Evolutionary conservation across 2,329 filamentous ascomycete genomes (phyloP).

Genomic region (Aspergillus costaricaensis): DNA sequence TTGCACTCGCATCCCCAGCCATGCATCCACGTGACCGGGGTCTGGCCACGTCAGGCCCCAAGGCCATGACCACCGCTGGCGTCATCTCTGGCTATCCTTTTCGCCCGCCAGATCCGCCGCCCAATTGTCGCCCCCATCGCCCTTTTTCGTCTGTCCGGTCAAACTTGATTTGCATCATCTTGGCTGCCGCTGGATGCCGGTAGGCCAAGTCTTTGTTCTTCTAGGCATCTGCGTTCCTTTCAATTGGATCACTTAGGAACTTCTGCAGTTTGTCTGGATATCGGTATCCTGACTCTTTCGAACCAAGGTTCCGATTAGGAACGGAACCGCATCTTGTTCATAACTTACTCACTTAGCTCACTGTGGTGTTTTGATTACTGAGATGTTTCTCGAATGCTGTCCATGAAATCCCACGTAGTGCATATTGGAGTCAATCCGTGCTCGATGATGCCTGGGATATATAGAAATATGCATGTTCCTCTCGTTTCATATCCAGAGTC

Average conservation of each 20-base stretch:
- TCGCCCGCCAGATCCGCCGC: background rate
- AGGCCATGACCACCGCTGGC: background rate
- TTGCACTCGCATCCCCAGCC: background rate
- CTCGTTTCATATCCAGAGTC: no score
- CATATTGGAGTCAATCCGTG: no score
- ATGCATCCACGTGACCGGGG: conserved; percentile 1
- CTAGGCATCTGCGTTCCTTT: background rate
- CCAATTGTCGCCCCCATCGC: background rate
- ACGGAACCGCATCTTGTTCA: background rate
- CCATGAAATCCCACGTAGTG: no score
- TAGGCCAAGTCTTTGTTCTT: background rate
- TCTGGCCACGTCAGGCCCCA: conserved; percentile 10
- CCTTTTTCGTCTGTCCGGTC: background rate
- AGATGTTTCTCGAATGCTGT: no score
- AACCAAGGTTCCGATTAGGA: conserved; percentile 6
- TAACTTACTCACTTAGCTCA: no score
- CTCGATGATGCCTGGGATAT: no score
- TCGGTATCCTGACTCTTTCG: background rate
- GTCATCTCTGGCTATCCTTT: background rate
- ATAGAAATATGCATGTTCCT: no score
- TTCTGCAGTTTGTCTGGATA: background rate
- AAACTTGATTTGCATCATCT: conserved; percentile 2
- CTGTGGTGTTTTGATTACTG: no score
- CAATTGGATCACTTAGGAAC: background rate
- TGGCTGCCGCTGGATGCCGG: background rate